Evolutionary conservation across 371 early-diverging fungal species (phyloP), one percentile per base, ranked within the genome.

Genomic region (Ecytonucleospora hepatopenaei): DNA sequence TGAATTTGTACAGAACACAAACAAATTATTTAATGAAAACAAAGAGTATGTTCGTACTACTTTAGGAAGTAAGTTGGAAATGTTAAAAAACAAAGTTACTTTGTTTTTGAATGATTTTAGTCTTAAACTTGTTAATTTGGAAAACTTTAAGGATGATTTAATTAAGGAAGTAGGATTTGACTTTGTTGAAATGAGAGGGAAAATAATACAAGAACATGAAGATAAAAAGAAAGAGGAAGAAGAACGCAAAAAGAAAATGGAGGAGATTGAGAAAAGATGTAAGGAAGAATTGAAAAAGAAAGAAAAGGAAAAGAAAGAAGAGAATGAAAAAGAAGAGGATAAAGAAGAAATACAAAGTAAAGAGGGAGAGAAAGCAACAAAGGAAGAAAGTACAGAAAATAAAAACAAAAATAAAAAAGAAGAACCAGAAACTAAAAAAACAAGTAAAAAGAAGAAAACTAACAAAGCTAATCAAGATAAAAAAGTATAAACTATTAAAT

Each of bases 41-140:
- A 5, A 33, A 1, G 58, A 59, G 27, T 27, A 48, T 12, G 58
- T 57, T 0, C 58, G 58, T 5, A 47, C 35, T 28, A 34, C 48
- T 24, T 62, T 54, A 40, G 56, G 58, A 33, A 17, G n/a, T n/a
- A n/a, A n/a, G n/a, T n/a, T 71, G 19, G 33, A 63, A 33, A 61
- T 62, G 1, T 26, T 62, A 19, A 31, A 31, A 47, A 60, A 58
- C 58, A 57, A 59, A 33, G 0, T 58, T 1, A 59, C 61, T 27
- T 34, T 57, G 31, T 40, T 5, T 61, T 33, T 54, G 12, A 62
- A 65, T 21, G 54, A 23, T 30, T 55, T 70, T 23, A 28, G 34
- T 31, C n/a, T 63, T 27, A 54, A 64, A 59, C 30, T 70, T 19
- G 35, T 40, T 32, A 65, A 40, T 61, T 28, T 49, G 3, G 30